A percentile compares a stretch with the other conserved stretches of the same genome.
Conservation (phyloP, 2,329 filamentous ascomycete species). For the Diaporthe velutina region DNA sequence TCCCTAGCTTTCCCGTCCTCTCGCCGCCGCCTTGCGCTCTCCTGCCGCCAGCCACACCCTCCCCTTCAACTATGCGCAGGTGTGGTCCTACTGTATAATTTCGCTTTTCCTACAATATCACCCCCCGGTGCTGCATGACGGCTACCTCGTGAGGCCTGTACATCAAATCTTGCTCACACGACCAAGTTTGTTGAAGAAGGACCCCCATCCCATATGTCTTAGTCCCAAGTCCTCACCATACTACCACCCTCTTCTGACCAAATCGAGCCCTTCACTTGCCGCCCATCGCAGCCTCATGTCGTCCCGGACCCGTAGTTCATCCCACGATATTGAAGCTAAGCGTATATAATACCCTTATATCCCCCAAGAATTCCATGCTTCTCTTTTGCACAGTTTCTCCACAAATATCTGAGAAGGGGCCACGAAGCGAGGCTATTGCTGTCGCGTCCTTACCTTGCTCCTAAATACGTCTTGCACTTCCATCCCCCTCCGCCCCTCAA, state of each 20-base stretch:
- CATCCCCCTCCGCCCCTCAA: background rate
- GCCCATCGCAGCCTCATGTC: slow-evolving; percentile 18
- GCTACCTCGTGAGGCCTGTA: slow-evolving; percentile 35
- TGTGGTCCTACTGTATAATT: slow-evolving; percentile 36
- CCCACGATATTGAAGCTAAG: background rate
- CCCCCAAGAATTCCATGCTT: background rate
- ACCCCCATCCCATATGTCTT: slow-evolving; percentile 14
- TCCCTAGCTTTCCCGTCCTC: slow-evolving; percentile 15
- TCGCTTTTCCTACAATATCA: slow-evolving; percentile 27
- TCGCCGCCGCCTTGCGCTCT: slow-evolving; percentile 11
- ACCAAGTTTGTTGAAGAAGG: slow-evolving; percentile 26
- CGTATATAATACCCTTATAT: slow-evolving; percentile 30
- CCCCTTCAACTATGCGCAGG: background rate
- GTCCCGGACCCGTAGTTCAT: slow-evolving; percentile 21
- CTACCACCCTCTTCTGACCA: slow-evolving; percentile 34
- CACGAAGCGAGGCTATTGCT: background rate
- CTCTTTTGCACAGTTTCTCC: background rate
- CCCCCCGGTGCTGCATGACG: slow-evolving; percentile 37
- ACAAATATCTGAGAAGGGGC: background rate
- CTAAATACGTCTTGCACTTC: background rate
- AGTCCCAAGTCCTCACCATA: slow-evolving; percentile 12
- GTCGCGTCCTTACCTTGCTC: background rate
- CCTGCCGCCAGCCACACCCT: slow-evolving; percentile 33
- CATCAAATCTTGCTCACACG: slow-evolving; percentile 35
- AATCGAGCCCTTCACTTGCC: background rate